A percentile compares a stretch with the other conserved stretches of the same genome.
Conservation (phyloP, 1,284 basidiomycete genomes). For the Trichosporon sp. region DNA sequence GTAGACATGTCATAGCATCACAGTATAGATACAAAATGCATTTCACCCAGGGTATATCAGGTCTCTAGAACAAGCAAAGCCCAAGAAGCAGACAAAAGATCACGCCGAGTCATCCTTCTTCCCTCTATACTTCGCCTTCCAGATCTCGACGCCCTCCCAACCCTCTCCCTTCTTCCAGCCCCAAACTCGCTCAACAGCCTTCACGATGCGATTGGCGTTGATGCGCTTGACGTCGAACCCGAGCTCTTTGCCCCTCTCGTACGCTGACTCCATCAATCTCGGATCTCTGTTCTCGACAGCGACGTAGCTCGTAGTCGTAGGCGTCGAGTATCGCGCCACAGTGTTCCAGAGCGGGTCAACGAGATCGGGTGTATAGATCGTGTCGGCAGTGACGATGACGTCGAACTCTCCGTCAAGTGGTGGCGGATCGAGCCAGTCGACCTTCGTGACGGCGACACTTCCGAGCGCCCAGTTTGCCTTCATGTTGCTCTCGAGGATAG, state of each 20-base stretch:
- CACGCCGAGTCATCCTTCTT: not conserved
- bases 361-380: constrained; percentile 65
- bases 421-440: constrained; percentile 52
- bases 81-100: not conserved
- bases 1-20: constrained; percentile 14
- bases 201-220: constrained; percentile 57
- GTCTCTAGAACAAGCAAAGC: not conserved
- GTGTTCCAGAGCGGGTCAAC: constrained; percentile 64
- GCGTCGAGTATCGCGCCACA: not conserved
- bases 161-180: constrained; percentile 44
- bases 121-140: constrained; percentile 28
- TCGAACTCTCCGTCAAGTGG: constrained; percentile 51
- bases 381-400: constrained; percentile 77
- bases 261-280: constrained; percentile 56
- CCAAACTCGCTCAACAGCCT: constrained; percentile 57
- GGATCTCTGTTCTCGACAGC: constrained; percentile 75
- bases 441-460: constrained; percentile 54
- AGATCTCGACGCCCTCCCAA: constrained; percentile 46
- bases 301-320: constrained; percentile 55
- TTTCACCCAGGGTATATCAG: not conserved
- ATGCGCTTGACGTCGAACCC: constrained; percentile 59
- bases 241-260: constrained; percentile 53
- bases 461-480: constrained; percentile 44
- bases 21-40: not conserved
- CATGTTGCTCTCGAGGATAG: constrained; percentile 59